phyloP scores from a whole-genome alignment of 2,329 filamentous ascomycete species.

The Microdochium trichocladiopsis region DNA sequence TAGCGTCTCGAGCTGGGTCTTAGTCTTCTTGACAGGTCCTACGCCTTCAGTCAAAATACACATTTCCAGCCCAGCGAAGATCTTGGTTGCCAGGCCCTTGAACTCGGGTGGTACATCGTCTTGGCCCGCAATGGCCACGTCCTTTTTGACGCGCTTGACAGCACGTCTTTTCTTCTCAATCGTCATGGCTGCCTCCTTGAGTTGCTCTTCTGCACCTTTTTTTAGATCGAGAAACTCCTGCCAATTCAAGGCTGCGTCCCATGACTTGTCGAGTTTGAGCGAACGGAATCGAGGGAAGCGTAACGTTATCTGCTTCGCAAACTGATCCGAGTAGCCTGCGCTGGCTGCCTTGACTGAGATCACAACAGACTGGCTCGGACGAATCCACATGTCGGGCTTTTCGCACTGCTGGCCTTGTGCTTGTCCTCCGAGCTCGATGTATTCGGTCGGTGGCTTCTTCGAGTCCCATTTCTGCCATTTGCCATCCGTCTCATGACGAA shows the following conservation, averaged over 20 bases:
- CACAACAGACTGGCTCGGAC: constrained; percentile 79
- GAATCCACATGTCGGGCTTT: constrained; percentile 87
- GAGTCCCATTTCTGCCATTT: constrained; percentile 87
- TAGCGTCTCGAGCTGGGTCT: constrained; percentile 70
- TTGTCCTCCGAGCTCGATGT: constrained; percentile 75
- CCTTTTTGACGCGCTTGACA: constrained; percentile 58
- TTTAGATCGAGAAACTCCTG: constrained; percentile 72
- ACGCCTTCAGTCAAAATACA: constrained; percentile 74
- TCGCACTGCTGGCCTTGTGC: constrained; percentile 60
- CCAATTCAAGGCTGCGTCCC: constrained; percentile 72
- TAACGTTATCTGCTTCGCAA: constrained; percentile 69
- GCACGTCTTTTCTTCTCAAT: constrained; percentile 56
- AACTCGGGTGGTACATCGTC: constrained; percentile 41
- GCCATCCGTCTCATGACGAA: constrained; percentile 77
- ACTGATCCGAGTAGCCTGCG: constrained; percentile 67
- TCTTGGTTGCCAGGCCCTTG: constrained; percentile 47
- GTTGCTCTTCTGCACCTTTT: constrained; percentile 60
- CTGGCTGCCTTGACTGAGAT: constrained; percentile 84
- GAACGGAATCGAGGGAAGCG: constrained; percentile 87
- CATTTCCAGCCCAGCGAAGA: constrained; percentile 74
- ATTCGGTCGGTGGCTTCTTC: constrained; percentile 67
- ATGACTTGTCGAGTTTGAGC: constrained; percentile 74
- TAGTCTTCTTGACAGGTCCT: constrained; percentile 64
- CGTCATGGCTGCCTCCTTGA: constrained; percentile 68
- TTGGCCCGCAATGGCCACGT: constrained; percentile 67